Base-by-base conservation (phyloP, 106 monocot genomes). In the Acorus calamus region DNA sequence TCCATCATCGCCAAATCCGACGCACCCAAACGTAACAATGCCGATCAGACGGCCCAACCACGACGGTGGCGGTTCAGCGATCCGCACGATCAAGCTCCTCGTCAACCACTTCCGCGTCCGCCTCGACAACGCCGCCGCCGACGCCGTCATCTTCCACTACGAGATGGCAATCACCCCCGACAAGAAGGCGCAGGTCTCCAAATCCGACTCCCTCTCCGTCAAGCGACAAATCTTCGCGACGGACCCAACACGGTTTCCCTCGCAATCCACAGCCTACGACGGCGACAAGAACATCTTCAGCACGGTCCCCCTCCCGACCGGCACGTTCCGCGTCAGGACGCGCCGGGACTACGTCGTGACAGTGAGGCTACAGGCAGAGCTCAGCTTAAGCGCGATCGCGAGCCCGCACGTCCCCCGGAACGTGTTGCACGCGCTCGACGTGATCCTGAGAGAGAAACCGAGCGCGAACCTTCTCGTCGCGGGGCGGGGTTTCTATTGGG, bases 281-380 rank as follows among this genome's bases (percentile, higher is more conserved):
- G 72, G 77, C 0, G 55, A 72, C n/a, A 72, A 72, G 11, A 66
- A 72, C 54, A 5, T 78, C 8, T 78, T 62, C 55, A 67, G 66
- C 44, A 42, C 67, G 6, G 47, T 56, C 49, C 49, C 49, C 57
- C 57, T 78, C 3, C 71, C 72, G 4, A 42, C 4, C 2, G 61
- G 62, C 3, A 5, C 43, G 8, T 78, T 61, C 49, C 43, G 49
- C 4, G 77, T 78, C 3, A 44, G 50, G 46, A 47, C 68, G 2
- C 49, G 52, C 13, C 52, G 46, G 3, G 42, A 44, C 4, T 78
- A 72, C 13, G 51, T 46, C 45, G 67, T 61, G 2, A 13, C 49
- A 4, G 48, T 71, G 3, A 67, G 56, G 12, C 62, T 72, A 60
- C 48, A 66, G 51, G 49, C 73, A 14, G 11, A 60, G 4, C 62